Evolutionary conservation across 1,284 basidiomycete species (phyloP).

Genomic region (Ustilago esculenta): DNA sequence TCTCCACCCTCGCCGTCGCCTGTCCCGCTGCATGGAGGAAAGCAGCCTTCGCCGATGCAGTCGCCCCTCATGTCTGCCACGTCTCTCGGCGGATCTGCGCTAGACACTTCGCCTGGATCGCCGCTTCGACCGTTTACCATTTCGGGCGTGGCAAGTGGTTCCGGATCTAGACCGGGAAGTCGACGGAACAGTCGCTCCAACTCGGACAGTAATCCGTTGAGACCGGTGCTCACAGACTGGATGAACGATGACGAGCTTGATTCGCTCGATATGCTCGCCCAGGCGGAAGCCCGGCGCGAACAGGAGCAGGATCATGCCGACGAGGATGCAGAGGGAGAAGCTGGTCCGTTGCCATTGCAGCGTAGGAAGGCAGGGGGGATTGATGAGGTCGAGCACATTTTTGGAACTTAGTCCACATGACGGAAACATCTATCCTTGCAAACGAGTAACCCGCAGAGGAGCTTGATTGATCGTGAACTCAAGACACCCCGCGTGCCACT

Average conservation of each 20-base stretch:
- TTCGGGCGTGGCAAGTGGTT: slow-evolving; percentile 4
- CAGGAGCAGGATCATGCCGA: slow-evolving; percentile 18
- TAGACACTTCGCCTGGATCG: slow-evolving; percentile 30
- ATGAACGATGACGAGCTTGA: slow-evolving; percentile 52
- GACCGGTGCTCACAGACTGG: slow-evolving; percentile 60
- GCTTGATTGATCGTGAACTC: too few relatives aligned
- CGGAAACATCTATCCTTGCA: too few relatives aligned
- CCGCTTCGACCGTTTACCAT: slow-evolving; percentile 36
- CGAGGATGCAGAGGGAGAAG: slow-evolving; percentile 38
- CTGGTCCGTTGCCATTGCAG: slow-evolving; percentile 36
- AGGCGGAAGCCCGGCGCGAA: slow-evolving; percentile 43
- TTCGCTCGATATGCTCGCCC: slow-evolving; percentile 25
- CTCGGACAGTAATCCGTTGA: slow-evolving; percentile 42
- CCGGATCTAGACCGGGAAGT: slow-evolving; percentile 21
- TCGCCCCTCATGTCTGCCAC: slow-evolving; percentile 11
- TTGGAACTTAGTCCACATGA: slow-evolving; percentile 30
- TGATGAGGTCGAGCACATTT: slow-evolving; percentile 62
- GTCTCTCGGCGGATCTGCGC: slow-evolving; percentile 13
- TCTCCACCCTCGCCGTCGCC: slow-evolving; percentile 42
- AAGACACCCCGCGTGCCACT: too few relatives aligned
- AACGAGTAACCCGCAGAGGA: too few relatives aligned
- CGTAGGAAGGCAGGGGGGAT: slow-evolving; percentile 59
- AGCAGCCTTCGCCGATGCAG: slow-evolving; percentile 30
- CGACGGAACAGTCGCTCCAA: slow-evolving; percentile 40
- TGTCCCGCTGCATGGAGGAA: slow-evolving; percentile 26